Conservation (phyloP, 2,329 filamentous ascomycete genomes). For the Cercospora sesami region DNA sequence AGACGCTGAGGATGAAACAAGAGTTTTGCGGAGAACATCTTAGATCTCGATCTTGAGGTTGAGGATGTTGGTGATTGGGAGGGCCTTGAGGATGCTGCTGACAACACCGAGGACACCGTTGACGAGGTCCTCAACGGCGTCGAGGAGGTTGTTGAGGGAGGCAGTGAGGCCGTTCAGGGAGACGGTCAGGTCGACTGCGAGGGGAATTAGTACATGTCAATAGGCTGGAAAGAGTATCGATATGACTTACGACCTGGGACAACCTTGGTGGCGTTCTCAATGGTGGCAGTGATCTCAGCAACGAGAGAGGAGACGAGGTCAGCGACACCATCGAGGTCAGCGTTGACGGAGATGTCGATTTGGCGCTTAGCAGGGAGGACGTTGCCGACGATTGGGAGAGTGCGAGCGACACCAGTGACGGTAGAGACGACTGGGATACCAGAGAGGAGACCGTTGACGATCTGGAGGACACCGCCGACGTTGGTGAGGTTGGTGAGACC, state of each 20-base stretch:
- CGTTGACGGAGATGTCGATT: background rate
- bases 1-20: background rate
- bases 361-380: slow-evolving; percentile 14
- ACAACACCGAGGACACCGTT: slow-evolving; percentile 14
- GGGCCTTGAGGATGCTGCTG: slow-evolving; percentile 17
- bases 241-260: slow-evolving; percentile 20
- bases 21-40: background rate
- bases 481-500: slow-evolving; percentile 6
- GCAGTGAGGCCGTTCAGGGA: slow-evolving; percentile 12
- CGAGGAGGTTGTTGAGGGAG: slow-evolving; percentile 18
- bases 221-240: background rate
- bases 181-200: slow-evolving; percentile 15
- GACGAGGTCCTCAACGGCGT: slow-evolving; percentile 17
- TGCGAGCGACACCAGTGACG: slow-evolving; percentile 1
- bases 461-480: slow-evolving; percentile 3
- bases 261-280: slow-evolving; percentile 15
- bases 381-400: slow-evolving; percentile 5
- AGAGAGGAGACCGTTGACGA: background rate
- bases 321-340: slow-evolving; percentile 16
- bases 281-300: slow-evolving; percentile 19
- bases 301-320: slow-evolving; percentile 17
- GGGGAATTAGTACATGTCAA: background rate
- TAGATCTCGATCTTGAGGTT: slow-evolving; percentile 11
- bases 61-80: slow-evolving; percentile 17
- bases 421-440: background rate